These are phyloP conservation scores for Lepraria neglecta DNA, from an alignment of 495 filamentous ascomycete genomes.

Conservation along the genomic window DNA sequence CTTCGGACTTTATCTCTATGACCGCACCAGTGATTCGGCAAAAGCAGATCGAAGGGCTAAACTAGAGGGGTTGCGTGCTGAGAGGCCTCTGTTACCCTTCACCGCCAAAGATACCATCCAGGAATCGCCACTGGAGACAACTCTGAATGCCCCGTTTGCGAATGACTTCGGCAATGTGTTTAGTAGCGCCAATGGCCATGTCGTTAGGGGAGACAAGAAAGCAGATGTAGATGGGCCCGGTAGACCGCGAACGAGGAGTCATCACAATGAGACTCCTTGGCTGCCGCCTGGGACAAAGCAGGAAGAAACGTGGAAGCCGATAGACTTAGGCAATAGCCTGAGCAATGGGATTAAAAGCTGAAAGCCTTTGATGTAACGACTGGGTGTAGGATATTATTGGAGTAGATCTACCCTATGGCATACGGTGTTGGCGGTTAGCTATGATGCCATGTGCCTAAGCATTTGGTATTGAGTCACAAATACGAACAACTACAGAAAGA, in stretches of 20 bases:
- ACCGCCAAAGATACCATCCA: conserved; percentile 31
- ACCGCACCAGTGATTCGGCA: conserved; percentile 78
- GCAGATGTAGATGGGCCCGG: conserved; percentile 48
- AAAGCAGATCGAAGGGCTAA: conserved; percentile 69
- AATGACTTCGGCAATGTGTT: conserved; percentile 26
- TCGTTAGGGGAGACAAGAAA: conserved; percentile 52
- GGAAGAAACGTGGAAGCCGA: conserved; percentile 72
- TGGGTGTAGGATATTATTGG: conserved; percentile 3
- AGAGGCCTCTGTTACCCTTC: conserved; percentile 65
- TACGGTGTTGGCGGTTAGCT: neutral
- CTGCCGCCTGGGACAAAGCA: conserved; percentile 68
- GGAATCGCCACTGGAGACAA: conserved; percentile 31
- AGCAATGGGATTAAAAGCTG: neutral
- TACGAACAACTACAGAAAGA: no score
- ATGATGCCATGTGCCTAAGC: conserved; percentile 1
- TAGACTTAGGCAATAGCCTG: conserved; percentile 33
- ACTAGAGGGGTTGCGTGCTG: conserved; percentile 50
- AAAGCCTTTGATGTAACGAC: conserved; percentile 8
- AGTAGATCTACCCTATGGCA: neutral
- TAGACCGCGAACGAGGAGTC: conserved; percentile 51
- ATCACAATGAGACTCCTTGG: conserved; percentile 46
- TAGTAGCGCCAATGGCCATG: conserved; percentile 30
- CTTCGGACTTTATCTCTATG: conserved; percentile 90
- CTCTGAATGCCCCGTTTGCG: conserved; percentile 24
- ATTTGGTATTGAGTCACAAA: neutral